Base-by-base conservation (phyloP, 169 alveolate genomes). In the Cystoisospora suis region DNA sequence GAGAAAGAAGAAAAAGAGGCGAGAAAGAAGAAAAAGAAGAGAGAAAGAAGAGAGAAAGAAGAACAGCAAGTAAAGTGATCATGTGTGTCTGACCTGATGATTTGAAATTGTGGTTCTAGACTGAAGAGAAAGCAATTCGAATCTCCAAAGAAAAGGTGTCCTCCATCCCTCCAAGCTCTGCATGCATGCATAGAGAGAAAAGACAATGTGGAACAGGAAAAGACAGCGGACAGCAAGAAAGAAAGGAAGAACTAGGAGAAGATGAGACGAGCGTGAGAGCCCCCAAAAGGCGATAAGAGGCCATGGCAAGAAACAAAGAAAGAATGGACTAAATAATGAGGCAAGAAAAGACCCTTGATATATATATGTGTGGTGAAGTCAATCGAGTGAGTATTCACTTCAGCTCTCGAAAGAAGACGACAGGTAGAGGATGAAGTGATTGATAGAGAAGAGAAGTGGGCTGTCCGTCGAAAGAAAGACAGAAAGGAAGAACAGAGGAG, bases 91-190 rank as follows among this genome's bases (percentile, higher is more conserved):
- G n/a, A 90, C 88, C 90, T 42, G 32, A 90, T 83, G 36, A 90
- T 32, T 23, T 81, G 80, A 1, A 90, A 69, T 47, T 75, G 90
- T 34, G 90, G 93, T 34, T 77, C 87, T 69, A 77, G 72, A 23
- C 89, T 75, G 53, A 83, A 90, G 59, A 83, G 88, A 56, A 59
- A 90, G 7, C 90, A 59, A 40, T 49, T 70, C 44, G 91, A 56
- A 45, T 75, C 81, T 40, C 90, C 90, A 46, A 75, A 81, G 83
- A 49, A 90, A 53, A 27, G 47, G 23, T 89, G 89, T 34, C 93
- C 93, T 0, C 65, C 86, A 36, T 89, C 93, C 65, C 81, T 89
- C 86, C 86, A 46, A 40, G 65, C 89, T 15, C 92, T 88, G 88
- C 40, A 40, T n/a, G n/a, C n/a, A n/a, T n/a, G n/a, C 59, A 34